Percentiles rank a stretch among this genome's conserved stretches.
These are phyloP conservation scores for Eucommia ulmoides DNA, from an alignment of 257 asterid species.

Conservation along the genomic window DNA sequence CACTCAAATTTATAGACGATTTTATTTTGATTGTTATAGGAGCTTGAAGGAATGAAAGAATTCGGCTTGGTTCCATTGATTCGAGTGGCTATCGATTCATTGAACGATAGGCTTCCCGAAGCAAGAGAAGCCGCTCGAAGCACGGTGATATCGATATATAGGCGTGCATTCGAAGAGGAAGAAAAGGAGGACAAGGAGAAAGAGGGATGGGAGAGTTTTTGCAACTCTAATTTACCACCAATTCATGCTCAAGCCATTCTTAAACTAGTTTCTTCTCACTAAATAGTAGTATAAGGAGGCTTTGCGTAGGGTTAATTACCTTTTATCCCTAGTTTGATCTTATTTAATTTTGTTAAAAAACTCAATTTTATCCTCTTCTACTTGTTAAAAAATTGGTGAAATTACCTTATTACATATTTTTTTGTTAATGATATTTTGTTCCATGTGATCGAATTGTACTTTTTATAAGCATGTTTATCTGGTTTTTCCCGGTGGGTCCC, in stretches of 20 bases:
- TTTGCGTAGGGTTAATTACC: no score
- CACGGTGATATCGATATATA: constrained; percentile 29
- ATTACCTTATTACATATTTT: no score
- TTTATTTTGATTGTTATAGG: constrained; percentile 24
- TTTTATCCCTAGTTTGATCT: no score
- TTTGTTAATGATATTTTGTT: no score
- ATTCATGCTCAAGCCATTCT: constrained; percentile 71
- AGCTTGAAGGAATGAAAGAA: constrained; percentile 54
- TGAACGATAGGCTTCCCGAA: constrained; percentile 82
- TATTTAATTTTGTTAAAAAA: no score
- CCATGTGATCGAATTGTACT: no score
- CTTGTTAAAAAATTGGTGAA: no score
- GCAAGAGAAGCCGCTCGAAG: constrained; percentile 89
- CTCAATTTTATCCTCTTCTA: no score
- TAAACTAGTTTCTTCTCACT: constrained; percentile 44
- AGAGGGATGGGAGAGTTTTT: constrained; percentile 78
- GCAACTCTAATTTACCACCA: constrained; percentile 66
- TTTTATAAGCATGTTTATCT: no score
- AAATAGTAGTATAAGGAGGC: no score
- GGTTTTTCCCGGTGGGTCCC: no score
- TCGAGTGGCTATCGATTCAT: constrained; percentile 41
- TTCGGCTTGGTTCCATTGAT: constrained; percentile 42
- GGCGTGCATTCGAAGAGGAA: constrained; percentile 21
- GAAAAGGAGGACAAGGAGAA: constrained; percentile 49
- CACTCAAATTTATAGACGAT: background rate